These are phyloP conservation scores for Leccinum fibrillosum DNA, from an alignment of 768 basidiomycete genomes.

Conservation along the genomic window DNA sequence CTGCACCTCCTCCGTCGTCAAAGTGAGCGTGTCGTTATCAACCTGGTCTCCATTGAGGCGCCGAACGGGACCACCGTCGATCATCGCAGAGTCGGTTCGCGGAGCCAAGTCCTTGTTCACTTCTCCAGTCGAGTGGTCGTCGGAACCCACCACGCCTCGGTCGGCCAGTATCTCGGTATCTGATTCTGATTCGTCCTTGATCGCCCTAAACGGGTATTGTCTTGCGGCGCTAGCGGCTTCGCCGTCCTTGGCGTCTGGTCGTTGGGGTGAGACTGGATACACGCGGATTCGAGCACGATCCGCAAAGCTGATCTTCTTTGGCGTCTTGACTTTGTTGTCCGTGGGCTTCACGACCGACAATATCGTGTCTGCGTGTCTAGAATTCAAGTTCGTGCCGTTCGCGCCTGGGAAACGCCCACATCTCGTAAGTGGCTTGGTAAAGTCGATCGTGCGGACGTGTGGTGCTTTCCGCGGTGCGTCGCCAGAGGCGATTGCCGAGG, in stretches of 20 bases:
- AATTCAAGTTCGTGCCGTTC: not conserved
- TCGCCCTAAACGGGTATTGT: not conserved
- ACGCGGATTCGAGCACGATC: constrained; percentile 21
- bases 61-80: not conserved
- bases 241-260: not conserved
- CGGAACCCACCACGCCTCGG: not conserved
- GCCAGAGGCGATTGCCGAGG: not conserved
- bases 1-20: constrained; percentile 19
- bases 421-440: constrained; percentile 18
- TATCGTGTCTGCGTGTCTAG: not conserved
- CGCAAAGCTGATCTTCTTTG: constrained; percentile 26
- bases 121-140: not conserved
- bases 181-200: not conserved
- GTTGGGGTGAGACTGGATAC: constrained; percentile 14
- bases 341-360: constrained; percentile 7
- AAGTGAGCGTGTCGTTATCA: constrained; percentile 10
- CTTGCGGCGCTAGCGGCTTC: not conserved
- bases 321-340: constrained; percentile 17
- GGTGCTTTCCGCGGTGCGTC: not conserved
- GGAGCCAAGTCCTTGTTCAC: not conserved
- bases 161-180: not conserved
- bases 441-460: constrained; percentile 26
- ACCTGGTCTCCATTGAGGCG: not conserved
- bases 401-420: constrained; percentile 11
- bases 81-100: not conserved